Evolutionary conservation across 352 stramenopile species (phyloP).

Genomic region (Bremia lactucae): DNA sequence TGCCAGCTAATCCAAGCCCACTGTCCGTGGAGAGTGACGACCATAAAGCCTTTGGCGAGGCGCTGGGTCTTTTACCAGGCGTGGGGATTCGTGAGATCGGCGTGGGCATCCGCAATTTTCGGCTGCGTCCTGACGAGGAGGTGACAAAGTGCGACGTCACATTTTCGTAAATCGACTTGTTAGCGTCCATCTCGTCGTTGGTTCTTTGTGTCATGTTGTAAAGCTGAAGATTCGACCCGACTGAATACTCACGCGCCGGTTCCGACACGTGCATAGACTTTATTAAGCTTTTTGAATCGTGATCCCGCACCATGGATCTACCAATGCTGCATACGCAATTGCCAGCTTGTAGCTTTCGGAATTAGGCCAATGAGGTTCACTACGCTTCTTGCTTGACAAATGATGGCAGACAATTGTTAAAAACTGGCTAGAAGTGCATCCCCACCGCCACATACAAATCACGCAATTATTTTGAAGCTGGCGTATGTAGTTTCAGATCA

Average conservation of each 20-base stretch:
- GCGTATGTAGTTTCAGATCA: not conserved
- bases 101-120: constrained; percentile 17
- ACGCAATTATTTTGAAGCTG: constrained; percentile 1
- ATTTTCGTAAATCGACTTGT: constrained; percentile 6
- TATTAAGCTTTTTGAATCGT: not conserved
- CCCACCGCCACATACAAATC: constrained; percentile 12
- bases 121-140: constrained; percentile 9
- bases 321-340: too few relatives aligned
- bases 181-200: constrained; percentile 7
- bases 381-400: too few relatives aligned
- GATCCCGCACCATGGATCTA: constrained; percentile 8
- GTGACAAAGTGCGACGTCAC: constrained; percentile 14
- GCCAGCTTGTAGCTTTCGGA: too few relatives aligned
- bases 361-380: too few relatives aligned
- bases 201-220: constrained; percentile 5
- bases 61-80: constrained; percentile 6
- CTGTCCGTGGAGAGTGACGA: constrained; percentile 3
- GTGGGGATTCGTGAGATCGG: constrained; percentile 19
- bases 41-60: not conserved
- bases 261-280: constrained; percentile 2
- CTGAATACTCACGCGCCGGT: constrained; percentile 3
- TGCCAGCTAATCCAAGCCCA: constrained; percentile 33
- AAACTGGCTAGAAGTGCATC: constrained; percentile 2
- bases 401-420: too few relatives aligned
- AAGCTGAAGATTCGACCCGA: constrained; percentile 1